Evolutionary conservation across 331 rosid species (phyloP), one percentile per base, ranked within the genome.

Genomic region (Arachis monticola): DNA sequence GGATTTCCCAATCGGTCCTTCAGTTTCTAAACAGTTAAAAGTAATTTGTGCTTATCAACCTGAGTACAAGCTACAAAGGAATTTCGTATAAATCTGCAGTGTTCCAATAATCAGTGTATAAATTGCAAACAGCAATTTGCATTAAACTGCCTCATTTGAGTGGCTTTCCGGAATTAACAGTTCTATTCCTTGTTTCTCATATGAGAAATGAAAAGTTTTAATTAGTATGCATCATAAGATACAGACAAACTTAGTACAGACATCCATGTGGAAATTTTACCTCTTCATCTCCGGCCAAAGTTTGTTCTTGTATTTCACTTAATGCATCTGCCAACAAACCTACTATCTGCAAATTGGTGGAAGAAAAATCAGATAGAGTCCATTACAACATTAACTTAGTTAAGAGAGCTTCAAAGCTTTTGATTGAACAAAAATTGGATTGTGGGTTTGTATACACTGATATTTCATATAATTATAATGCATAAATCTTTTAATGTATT

Each of bases 271-370:
- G 56, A 68, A 82, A 82, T 63, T 82, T 57, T 52, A 84, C 96
- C 96, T 86, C 92, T 62, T 87, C 85, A 59, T 86, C 93, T 41
- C 83, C 92, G 35, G 74, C 90, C 88, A 82, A 69, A 79, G 84
- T 91, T 79, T 90, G 96, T 78, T 94, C 99, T 80, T 83, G 95
- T 71, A 94, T 92, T 87, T 91, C 90, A 79, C 85, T 57, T 67
- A 91, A 80, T n/a, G 85, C 85, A 79, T 89, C 97, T 9, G 93
- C 91, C 84, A 89, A 68, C 44, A 86, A 77, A 56, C 90, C 89
- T 75, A 91, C 80, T 71, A 89, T 89, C 97, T 91, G 84, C 87
- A 75, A 72, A 41, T 68, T 59, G 60, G 53, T 64, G 31, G 57
- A 8, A 45, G 8, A 47, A 52, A 55, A 66, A 64, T 45, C 1